These are phyloP conservation scores for Quercus robur DNA, from an alignment of 306 rosid genomes.

Conservation along the genomic window DNA sequence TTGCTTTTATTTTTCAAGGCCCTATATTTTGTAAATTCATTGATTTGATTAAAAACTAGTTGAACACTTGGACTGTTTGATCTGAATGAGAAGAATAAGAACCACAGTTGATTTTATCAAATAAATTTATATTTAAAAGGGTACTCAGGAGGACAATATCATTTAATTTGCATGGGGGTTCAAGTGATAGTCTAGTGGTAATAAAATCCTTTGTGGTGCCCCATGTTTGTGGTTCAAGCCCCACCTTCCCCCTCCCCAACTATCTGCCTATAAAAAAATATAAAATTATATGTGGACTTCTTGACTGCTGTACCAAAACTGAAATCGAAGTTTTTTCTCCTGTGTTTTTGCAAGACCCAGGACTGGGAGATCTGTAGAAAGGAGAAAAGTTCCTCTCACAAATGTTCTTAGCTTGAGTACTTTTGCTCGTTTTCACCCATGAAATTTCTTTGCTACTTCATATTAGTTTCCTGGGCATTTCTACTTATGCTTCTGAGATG, in stretches of 20 bases:
- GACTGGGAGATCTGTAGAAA: not conserved
- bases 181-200: too few species aligned
- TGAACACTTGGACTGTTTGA: not conserved
- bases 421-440: not conserved
- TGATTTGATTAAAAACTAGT: not conserved
- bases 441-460: not conserved
- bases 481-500: not conserved
- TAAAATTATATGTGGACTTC: not conserved
- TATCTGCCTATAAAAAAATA: too few species aligned
- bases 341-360: not conserved
- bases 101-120: not conserved
- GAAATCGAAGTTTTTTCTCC: not conserved
- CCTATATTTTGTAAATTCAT: not conserved
- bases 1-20: not conserved
- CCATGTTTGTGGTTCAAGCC: too few species aligned
- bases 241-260: too few species aligned
- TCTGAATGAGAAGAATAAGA: not conserved
- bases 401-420: not conserved
- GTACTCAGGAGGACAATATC: not conserved
- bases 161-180: not conserved
- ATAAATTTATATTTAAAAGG: not conserved
- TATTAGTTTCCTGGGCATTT: not conserved
- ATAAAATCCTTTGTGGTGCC: too few species aligned
- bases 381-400: not conserved
- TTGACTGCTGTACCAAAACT: not conserved